Evolutionary conservation across 129 eudicot species (phyloP).

Genomic region (Arctium minus): DNA sequence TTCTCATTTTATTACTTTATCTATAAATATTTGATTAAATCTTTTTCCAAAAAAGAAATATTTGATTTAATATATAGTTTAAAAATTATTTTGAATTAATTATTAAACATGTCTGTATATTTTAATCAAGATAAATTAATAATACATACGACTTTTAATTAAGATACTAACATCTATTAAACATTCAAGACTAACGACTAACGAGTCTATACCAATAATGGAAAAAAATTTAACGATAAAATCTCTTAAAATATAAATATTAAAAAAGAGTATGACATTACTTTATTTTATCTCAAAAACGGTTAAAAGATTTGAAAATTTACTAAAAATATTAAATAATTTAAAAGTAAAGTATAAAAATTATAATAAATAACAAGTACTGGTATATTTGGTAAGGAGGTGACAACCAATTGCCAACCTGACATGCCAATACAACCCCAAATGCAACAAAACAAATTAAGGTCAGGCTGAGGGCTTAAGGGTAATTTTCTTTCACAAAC

Average conservation of each 20-base stretch:
- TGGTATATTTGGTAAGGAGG: slow-evolving; percentile 22
- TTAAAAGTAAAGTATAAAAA: background rate
- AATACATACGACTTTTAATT: background rate
- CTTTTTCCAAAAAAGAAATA: too few species aligned
- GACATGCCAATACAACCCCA: slow-evolving; percentile 22
- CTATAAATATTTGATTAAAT: too few species aligned
- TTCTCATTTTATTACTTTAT: background rate
- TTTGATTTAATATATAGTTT: background rate
- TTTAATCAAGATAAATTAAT: background rate
- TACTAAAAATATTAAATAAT: slow-evolving; percentile 5
- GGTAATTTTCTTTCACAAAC: background rate
- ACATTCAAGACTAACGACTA: background rate
- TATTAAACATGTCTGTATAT: background rate
- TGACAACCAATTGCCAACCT: slow-evolving; percentile 24
- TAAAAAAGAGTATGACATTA: background rate
- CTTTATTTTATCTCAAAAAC: background rate
- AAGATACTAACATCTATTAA: background rate
- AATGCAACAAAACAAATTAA: slow-evolving; percentile 17
- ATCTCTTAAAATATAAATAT: background rate
- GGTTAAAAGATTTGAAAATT: slow-evolving; percentile 1
- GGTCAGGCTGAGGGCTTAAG: background rate
- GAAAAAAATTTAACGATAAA: background rate
- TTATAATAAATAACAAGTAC: slow-evolving; percentile 8
- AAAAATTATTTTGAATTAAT: background rate
- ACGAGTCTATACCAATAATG: background rate